Percentiles rank a stretch among this genome's conserved stretches.
These are phyloP conservation scores for Eucalyptus cladocalyx DNA, from an alignment of 345 rosid genomes.

Conservation along the genomic window DNA sequence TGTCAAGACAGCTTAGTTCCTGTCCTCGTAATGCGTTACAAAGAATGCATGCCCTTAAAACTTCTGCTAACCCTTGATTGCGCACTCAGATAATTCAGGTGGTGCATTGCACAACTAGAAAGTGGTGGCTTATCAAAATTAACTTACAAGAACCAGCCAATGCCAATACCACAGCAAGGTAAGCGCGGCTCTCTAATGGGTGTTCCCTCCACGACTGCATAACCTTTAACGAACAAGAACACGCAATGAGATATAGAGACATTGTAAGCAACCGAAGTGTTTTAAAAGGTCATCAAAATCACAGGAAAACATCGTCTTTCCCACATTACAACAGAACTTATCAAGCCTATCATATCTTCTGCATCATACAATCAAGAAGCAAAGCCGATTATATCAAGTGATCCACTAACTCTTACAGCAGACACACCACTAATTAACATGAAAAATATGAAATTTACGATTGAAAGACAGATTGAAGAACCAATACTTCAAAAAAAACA, in stretches of 20 bases:
- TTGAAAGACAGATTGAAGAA: neutral
- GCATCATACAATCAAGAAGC: neutral
- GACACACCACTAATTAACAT: neutral
- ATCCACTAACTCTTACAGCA: neutral
- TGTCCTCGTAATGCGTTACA: neutral
- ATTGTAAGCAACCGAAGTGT: neutral
- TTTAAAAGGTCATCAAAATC: neutral
- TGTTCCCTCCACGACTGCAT: conserved; percentile 36
- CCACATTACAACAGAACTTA: neutral
- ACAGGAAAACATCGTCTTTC: neutral
- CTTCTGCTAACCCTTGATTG: neutral
- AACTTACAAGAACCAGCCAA: conserved; percentile 91
- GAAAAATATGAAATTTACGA: neutral
- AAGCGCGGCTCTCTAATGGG: conserved; percentile 36
- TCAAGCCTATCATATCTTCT: neutral
- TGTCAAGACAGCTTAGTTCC: neutral
- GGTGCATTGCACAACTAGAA: neutral
- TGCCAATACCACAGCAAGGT: conserved; percentile 83
- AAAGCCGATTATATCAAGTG: neutral
- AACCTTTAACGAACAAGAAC: conserved; percentile 17
- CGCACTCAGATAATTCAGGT: neutral
- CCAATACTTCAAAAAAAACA: neutral
- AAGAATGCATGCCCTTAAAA: neutral
- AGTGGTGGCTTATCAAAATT: neutral
- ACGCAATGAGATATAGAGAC: neutral